Conservation (phyloP, 2,329 filamentous ascomycete species). For the Ophiosphaerella herpotricha region DNA sequence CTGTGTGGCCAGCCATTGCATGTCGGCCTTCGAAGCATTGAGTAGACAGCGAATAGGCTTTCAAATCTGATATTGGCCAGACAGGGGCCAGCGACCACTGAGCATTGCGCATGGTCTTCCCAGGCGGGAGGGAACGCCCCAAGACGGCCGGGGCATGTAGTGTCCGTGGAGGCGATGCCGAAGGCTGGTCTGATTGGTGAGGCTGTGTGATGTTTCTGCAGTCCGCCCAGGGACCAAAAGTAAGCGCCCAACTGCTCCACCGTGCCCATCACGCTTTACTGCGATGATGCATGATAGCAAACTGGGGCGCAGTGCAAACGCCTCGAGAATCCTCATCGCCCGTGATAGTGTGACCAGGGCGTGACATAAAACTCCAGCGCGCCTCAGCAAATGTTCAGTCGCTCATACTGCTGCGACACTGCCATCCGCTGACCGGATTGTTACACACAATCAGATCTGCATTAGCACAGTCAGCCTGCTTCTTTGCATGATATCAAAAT, state of each 20-base stretch:
- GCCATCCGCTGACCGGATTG: not conserved
- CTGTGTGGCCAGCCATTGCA: slow-evolving; percentile 33
- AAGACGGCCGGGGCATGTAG: slow-evolving; percentile 28
- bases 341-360: slow-evolving; percentile 34
- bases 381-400: slow-evolving; percentile 3
- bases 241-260: slow-evolving; percentile 39
- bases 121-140: slow-evolving; percentile 30
- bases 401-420: not conserved
- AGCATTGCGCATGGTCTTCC: slow-evolving; percentile 26
- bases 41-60: slow-evolving; percentile 32
- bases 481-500: slow-evolving; percentile 1
- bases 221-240: slow-evolving; percentile 20
- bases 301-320: slow-evolving; percentile 12
- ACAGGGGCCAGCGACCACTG: slow-evolving; percentile 37
- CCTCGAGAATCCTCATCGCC: slow-evolving; percentile 9
- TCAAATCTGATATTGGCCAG: slow-evolving; percentile 31
- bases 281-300: slow-evolving; percentile 2
- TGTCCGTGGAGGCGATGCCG: slow-evolving; percentile 16
- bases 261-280: not conserved
- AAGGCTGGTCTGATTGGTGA: slow-evolving; percentile 22
- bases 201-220: slow-evolving; percentile 32
- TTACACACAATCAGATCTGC: not conserved
- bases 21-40: slow-evolving; percentile 32
- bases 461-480: slow-evolving; percentile 13
- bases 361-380: slow-evolving; percentile 23